These are phyloP conservation scores for Schizopora paradoxa DNA, from an alignment of 1,284 basidiomycete genomes.

Conservation along the genomic window DNA sequence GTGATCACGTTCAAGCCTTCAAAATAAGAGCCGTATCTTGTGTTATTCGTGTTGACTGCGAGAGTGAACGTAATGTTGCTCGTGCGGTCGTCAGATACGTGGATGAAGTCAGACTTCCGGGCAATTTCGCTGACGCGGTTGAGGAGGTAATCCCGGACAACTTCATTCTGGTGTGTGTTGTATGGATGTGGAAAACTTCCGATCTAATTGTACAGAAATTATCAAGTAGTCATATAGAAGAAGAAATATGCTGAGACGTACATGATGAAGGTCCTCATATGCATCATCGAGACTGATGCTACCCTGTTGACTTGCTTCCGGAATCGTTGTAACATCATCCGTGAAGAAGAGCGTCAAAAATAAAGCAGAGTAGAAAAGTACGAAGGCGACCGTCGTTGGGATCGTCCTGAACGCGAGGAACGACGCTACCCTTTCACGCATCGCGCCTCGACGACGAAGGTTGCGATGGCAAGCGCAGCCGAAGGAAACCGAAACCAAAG, in stretches of 20 bases:
- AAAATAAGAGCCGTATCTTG: slow-evolving; percentile 44
- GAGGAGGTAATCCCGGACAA: slow-evolving; percentile 55
- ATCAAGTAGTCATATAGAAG: too few relatives aligned
- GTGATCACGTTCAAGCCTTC: slow-evolving; percentile 71
- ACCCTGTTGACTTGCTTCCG: slow-evolving; percentile 35
- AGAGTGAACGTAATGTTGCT: slow-evolving; percentile 52
- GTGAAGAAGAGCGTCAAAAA: slow-evolving; percentile 49
- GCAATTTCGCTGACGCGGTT: slow-evolving; percentile 45
- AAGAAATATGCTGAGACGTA: slow-evolving; percentile 33
- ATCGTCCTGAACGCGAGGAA: slow-evolving; percentile 34
- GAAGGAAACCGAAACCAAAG: too few relatives aligned
- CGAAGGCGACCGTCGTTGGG: slow-evolving; percentile 46
- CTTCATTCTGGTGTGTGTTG: slow-evolving; percentile 70
- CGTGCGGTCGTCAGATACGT: slow-evolving; percentile 49
- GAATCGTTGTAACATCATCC: slow-evolving; percentile 45
- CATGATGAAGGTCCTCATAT: slow-evolving; percentile 55
- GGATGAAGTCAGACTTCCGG: slow-evolving; percentile 36
- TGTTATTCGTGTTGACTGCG: slow-evolving; percentile 14
- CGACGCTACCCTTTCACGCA: slow-evolving; percentile 18
- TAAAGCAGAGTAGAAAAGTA: slow-evolving; percentile 47
- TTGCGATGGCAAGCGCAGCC: too few relatives aligned
- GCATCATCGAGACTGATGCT: slow-evolving; percentile 56
- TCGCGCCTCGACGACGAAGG: too few relatives aligned
- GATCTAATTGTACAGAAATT: slow-evolving; percentile 43
- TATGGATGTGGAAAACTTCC: slow-evolving; percentile 56